phyloP scores from a whole-genome alignment of 768 basidiomycete genomes.

The Scleroderma bovista region DNA sequence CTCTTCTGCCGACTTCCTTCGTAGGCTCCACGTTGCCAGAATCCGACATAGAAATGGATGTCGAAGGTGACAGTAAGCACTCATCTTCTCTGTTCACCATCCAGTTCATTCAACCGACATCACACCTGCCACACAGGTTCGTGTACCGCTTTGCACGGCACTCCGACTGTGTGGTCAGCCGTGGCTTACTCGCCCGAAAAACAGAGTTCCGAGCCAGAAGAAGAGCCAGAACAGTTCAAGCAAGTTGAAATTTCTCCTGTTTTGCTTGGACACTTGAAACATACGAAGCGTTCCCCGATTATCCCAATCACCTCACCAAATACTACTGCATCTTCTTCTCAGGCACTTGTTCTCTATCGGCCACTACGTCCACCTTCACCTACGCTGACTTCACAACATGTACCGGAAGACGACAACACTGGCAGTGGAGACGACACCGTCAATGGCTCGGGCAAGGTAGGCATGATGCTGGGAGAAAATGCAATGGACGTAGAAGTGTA shows the following conservation, averaged over 20 bases:
- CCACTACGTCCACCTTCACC: constrained; percentile 30
- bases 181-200: neutral
- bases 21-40: constrained; percentile 36
- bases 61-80: constrained; percentile 58
- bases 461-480: constrained; percentile 28
- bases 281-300: constrained; percentile 18
- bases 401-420: constrained; percentile 4
- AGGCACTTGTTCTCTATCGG: constrained; percentile 53
- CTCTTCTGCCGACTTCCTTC: constrained; percentile 33
- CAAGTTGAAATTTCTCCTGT: constrained; percentile 39
- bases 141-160: too few species aligned
- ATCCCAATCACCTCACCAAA: constrained; percentile 12
- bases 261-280: constrained; percentile 42
- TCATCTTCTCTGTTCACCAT: constrained; percentile 3
- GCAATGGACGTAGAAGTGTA: constrained; percentile 49
- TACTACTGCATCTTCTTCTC: constrained; percentile 14
- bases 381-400: neutral
- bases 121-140: neutral
- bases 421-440: neutral
- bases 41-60: constrained; percentile 62
- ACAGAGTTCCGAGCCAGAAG: constrained; percentile 12
- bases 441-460: neutral
- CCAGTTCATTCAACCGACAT: neutral
- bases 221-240: constrained; percentile 20
- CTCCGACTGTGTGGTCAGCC: neutral